These are phyloP conservation scores for Ceratobasidium theobromae DNA, from an alignment of 1,284 basidiomycete genomes.

Conservation along the genomic window DNA sequence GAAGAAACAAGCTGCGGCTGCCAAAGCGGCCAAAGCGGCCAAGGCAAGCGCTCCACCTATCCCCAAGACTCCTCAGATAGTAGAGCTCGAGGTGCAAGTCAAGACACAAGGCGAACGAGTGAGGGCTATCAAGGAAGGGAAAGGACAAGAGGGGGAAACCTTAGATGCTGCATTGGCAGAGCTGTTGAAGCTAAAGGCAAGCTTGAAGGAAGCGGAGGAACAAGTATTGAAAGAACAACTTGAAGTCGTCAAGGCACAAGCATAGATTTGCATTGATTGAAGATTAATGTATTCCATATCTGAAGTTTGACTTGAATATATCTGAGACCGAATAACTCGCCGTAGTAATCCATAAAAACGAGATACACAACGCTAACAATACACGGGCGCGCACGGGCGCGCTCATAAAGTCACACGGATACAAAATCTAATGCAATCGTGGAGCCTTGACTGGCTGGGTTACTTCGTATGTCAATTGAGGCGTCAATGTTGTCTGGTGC, in stretches of 20 bases:
- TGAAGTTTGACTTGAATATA: too few species aligned
- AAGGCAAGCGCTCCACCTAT: constrained; percentile 15
- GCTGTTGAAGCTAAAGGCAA: constrained; percentile 49
- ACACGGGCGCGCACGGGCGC: neutral
- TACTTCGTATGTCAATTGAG: neutral
- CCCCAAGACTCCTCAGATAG: constrained; percentile 42
- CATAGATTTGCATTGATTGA: constrained; percentile 27
- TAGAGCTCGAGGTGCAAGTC: constrained; percentile 44
- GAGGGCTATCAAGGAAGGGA: constrained; percentile 47
- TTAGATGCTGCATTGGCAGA: constrained; percentile 44
- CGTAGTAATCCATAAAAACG: neutral
- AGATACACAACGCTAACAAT: neutral
- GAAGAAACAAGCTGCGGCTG: constrained; percentile 39
- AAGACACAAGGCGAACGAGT: constrained; percentile 49
- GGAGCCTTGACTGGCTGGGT: neutral
- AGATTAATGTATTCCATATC: neutral
- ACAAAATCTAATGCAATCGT: neutral
- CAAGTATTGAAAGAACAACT: constrained; percentile 2
- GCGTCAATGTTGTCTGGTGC: neutral
- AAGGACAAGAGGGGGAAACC: constrained; percentile 43
- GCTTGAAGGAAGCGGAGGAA: constrained; percentile 43
- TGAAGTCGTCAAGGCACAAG: neutral
- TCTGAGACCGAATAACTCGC: neutral
- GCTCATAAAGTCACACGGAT: neutral
- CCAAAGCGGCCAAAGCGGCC: constrained; percentile 36